Conservation (phyloP, 2,329 filamentous ascomycete genomes). For the Penicillium sp. region DNA sequence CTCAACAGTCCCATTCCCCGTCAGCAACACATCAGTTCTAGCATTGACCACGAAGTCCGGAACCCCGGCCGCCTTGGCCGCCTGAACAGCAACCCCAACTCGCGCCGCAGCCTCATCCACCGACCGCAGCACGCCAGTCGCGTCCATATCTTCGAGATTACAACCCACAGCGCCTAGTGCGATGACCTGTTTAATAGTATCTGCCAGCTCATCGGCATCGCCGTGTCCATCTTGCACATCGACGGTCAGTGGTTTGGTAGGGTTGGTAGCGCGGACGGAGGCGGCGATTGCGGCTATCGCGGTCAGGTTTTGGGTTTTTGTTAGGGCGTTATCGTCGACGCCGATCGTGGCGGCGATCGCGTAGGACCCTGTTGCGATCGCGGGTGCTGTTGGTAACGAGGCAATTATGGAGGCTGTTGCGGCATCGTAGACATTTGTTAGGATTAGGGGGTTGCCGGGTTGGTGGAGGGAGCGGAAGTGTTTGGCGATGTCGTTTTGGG, state of each 20-base stretch:
- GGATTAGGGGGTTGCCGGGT: constrained; percentile 52
- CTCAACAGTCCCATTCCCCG: constrained; percentile 42
- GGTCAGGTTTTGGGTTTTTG: constrained; percentile 51
- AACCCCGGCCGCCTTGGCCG: constrained; percentile 47
- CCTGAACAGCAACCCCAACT: constrained; percentile 37
- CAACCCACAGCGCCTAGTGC: constrained; percentile 54
- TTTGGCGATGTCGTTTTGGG: constrained; percentile 10
- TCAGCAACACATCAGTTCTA: constrained; percentile 51
- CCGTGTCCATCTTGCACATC: constrained; percentile 64
- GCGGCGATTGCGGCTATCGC: constrained; percentile 48
- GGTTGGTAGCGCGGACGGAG: constrained; percentile 43
- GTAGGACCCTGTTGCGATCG: constrained; percentile 53
- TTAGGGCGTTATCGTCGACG: constrained; percentile 50
- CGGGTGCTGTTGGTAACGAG: constrained; percentile 32
- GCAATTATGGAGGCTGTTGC: constrained; percentile 49
- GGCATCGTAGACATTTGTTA: constrained; percentile 58
- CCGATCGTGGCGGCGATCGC: constrained; percentile 50
- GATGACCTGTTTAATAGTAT: constrained; percentile 48
- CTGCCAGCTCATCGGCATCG: constrained; percentile 41
- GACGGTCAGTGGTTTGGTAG: constrained; percentile 44
- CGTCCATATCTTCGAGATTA: constrained; percentile 58
- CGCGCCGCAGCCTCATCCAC: constrained; percentile 50
- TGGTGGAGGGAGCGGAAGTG: constrained; percentile 48
- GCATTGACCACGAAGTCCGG: constrained; percentile 59
- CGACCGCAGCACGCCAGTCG: constrained; percentile 36